A percentile compares a stretch with the other conserved stretches of the same genome.
Conservation (phyloP, 805 yeast genomes). For the Suhomyces sp. region DNA sequence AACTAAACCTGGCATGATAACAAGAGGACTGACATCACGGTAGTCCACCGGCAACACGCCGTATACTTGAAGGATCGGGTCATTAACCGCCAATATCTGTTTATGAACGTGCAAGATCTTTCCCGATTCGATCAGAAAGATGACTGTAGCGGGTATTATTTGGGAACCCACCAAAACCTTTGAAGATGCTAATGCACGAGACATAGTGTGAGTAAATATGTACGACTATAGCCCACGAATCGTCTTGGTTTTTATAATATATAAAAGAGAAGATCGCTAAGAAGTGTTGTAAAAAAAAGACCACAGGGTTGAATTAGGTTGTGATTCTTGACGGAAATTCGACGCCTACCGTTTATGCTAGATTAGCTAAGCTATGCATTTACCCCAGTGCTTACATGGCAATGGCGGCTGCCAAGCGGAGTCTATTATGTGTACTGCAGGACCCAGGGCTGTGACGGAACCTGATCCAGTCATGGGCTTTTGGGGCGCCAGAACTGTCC, state of each 20-base stretch:
- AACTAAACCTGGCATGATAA: conserved; percentile 84
- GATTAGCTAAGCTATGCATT: neutral
- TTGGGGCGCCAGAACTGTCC: neutral
- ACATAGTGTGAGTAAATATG: conserved; percentile 33
- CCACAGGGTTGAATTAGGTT: neutral
- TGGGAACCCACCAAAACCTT: conserved; percentile 50
- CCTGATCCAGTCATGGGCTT: neutral
- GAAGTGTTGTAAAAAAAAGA: neutral
- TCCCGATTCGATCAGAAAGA: conserved; percentile 50
- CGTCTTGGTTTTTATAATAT: neutral
- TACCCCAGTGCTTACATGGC: neutral
- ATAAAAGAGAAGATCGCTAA: neutral
- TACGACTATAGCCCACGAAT: neutral
- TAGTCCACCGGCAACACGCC: conserved; percentile 41
- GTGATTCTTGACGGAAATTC: neutral
- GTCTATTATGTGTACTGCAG: neutral
- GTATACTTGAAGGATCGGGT: conserved; percentile 40
- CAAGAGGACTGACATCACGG: conserved; percentile 58
- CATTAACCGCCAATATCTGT: conserved; percentile 32
- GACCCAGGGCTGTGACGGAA: neutral
- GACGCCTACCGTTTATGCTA: neutral
- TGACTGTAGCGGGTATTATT: conserved; percentile 58
- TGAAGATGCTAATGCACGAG: conserved; percentile 60
- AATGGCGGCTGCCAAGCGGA: neutral
- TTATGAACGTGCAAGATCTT: conserved; percentile 53